These are phyloP conservation scores for Amanita jacksonii DNA, from an alignment of 768 basidiomycete genomes.

Conservation along the genomic window DNA sequence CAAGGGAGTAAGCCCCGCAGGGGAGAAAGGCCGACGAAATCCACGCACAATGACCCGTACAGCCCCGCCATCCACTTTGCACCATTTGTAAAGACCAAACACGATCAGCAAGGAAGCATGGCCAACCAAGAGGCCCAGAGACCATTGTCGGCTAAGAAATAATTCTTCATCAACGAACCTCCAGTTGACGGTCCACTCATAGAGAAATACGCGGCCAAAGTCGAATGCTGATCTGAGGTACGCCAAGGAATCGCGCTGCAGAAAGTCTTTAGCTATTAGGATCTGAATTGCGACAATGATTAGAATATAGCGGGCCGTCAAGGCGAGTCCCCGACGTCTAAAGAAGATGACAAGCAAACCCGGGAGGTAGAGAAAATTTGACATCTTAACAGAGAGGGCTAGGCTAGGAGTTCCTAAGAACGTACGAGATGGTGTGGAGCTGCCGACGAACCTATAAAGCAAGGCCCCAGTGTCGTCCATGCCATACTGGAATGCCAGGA, in stretches of 20 bases:
- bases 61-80: constrained; percentile 60
- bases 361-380: constrained; percentile 80
- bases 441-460: constrained; percentile 57
- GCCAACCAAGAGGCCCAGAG: constrained; percentile 50
- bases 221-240: constrained; percentile 81
- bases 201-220: constrained; percentile 80
- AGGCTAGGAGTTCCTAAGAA: constrained; percentile 31
- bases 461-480: constrained; percentile 54
- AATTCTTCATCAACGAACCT: constrained; percentile 69
- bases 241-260: constrained; percentile 43
- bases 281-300: constrained; percentile 43
- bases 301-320: constrained; percentile 41
- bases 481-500: constrained; percentile 53
- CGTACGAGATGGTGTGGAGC: background rate
- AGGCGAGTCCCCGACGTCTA: constrained; percentile 54
- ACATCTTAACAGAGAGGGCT: constrained; percentile 95
- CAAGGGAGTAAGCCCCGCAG: constrained; percentile 37
- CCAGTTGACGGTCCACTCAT: constrained; percentile 99
- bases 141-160: constrained; percentile 61
- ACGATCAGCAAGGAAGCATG: constrained; percentile 51
- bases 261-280: constrained; percentile 61
- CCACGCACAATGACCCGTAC: constrained; percentile 44
- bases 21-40: constrained; percentile 36
- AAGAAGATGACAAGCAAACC: constrained; percentile 78
- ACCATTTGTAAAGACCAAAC: constrained; percentile 76